Base-by-base conservation (phyloP, 2,329 filamentous ascomycete species). In the Juglanconis juglandina region DNA sequence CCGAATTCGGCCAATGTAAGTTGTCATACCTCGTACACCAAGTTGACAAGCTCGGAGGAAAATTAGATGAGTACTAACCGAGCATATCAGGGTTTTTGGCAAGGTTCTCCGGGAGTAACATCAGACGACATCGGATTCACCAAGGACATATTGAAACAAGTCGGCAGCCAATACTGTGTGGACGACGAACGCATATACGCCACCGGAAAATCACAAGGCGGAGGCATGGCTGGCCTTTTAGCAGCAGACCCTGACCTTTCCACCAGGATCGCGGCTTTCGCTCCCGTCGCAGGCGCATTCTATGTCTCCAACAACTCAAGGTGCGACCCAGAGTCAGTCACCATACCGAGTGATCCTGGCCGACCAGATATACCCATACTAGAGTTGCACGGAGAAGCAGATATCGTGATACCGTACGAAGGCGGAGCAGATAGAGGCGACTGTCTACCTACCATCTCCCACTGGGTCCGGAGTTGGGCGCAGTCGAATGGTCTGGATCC, bases 371-470 rank as follows among this genome's bases (percentile, higher is more conserved):
- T 81, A 4, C 79, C 80, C 1, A 71, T 84, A 11, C 67, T 83
- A 6, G 77, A 81, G 47, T 77, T 82, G 53, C 81, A 83, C 66
- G 80, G 81, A 30, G 76, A 72, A 1, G 71, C 65, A 3, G 81
- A 84, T 66, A 69, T 62, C 3, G 78, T 73, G 0, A 80, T 83
- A 37, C 64, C 69, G 0, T 82, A 81, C 61, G 61, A 66, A 2
- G 80, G 80, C 2, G 76, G 73, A 2, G 39, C 60, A 2, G 73
- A 77, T 3, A 71, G 74, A 1, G 74, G 74, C 3, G 77, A 77
- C 0, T 75, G 72, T 53, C 63, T 81, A 46, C 80, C 80, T 1
- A 64, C 75, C 0, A 77, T 83, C 41, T 69, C 73, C 17, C 68
- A 73, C 42, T 78, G 73, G 69, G 68, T 75, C 0, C 55, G 58